Evolutionary conservation across 108 stramenopile genomes (phyloP).

Genomic region (Fistulifera solaris): DNA sequence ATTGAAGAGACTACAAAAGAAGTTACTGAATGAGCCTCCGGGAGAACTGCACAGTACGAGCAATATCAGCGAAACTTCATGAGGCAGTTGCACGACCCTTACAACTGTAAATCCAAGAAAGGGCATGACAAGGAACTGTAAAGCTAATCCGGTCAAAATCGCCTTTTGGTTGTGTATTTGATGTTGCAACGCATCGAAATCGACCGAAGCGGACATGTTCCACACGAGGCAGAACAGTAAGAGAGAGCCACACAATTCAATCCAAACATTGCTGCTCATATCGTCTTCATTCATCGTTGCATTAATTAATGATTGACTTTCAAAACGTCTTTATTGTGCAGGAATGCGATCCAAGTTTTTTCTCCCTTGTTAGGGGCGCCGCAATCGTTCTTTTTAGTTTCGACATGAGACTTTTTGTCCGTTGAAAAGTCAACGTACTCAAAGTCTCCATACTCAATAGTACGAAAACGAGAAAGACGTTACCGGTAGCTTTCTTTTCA

Average conservation of each 20-base stretch:
- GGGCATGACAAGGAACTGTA: constrained; percentile 70
- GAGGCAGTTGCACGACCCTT: constrained; percentile 32
- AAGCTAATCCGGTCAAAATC: constrained; percentile 30
- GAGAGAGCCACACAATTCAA: constrained; percentile 32
- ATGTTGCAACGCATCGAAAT: constrained; percentile 28
- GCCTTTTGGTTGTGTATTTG: constrained; percentile 48
- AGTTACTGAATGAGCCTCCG: constrained; percentile 75
- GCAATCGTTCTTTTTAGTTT: no score
- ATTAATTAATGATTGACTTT: no score
- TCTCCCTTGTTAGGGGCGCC: no score
- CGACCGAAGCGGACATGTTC: constrained; percentile 68
- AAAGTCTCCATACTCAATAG: no score
- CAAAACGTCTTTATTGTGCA: no score
- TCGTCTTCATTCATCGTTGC: no score
- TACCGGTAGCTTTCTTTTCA: no score
- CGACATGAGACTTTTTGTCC: no score
- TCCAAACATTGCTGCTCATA: not conserved
- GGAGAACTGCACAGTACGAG: constrained; percentile 68
- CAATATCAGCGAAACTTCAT: constrained; percentile 52
- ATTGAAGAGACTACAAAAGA: constrained; percentile 66
- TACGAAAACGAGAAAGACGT: no score
- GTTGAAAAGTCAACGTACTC: no score
- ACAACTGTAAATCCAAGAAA: constrained; percentile 67
- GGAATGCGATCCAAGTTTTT: no score
- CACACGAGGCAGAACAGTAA: constrained; percentile 64